These are phyloP conservation scores for Neurospora sp. DNA, from an alignment of 495 filamentous ascomycete genomes.

Conservation along the genomic window DNA sequence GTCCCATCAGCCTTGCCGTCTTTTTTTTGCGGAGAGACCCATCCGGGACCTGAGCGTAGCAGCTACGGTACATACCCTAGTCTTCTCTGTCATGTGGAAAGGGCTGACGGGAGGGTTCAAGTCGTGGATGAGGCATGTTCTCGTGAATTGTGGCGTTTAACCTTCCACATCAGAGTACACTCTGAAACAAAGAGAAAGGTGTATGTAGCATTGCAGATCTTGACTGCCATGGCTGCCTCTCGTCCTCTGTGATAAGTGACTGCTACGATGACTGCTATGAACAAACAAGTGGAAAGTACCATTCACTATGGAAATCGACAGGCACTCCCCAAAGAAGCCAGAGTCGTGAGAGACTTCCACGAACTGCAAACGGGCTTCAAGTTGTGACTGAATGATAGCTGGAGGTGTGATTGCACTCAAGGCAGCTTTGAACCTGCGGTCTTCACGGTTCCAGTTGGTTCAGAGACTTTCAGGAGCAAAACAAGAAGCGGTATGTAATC, in stretches of 20 bases:
- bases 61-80: neutral
- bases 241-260: neutral
- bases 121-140: neutral
- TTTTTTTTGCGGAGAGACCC: neutral
- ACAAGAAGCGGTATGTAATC: neutral
- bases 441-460: neutral
- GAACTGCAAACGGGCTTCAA: neutral
- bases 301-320: neutral
- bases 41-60: neutral
- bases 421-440: neutral
- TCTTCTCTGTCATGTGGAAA: neutral
- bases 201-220: neutral
- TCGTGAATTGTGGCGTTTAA: neutral
- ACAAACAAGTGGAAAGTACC: neutral
- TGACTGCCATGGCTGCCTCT: neutral
- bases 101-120: neutral
- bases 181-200: neutral
- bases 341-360: neutral
- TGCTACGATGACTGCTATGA: neutral
- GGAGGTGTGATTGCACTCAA: neutral
- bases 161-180: neutral
- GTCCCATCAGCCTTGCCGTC: neutral
- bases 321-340: neutral
- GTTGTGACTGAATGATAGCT: neutral
- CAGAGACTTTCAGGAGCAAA: neutral